Base-by-base conservation (phyloP, 352 stramenopile genomes). In the Globisporangium recalcitrans region DNA sequence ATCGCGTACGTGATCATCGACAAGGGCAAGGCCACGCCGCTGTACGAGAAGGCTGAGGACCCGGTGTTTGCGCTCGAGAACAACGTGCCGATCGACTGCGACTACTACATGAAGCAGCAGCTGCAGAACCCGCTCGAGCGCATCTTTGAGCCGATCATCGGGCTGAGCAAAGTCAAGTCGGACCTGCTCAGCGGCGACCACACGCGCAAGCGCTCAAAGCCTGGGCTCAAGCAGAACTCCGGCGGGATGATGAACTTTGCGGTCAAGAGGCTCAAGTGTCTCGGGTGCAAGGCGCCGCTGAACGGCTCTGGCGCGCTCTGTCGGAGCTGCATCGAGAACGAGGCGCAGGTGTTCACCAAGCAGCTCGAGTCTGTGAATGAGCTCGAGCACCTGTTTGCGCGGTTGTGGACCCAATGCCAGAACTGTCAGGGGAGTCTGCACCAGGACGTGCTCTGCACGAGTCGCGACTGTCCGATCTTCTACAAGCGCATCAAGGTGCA, bases 401-500 rank as follows among this genome's bases (percentile, higher is more conserved):
- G 96, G 4, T 75, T 99, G 16, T 99, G 97, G 97, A 98, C 97
- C 7, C 88, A 98, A 63, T 99, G 97, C 63, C 98, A 99, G 80
- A 90, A 97, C 70, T 99, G 98, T 72, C 97, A 99, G 79, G 97
- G 96, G 36, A 98, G 90, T 71, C 75, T 99, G 53, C 96, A 99
- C 73, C 96, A 98, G 71, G 84, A 93, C 44, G 87, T 94, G 66
- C 71, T 96, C n/a, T 99, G 97, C 79, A 97, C 94, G 42, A 98
- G 94, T 67, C 93, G 97, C 68, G 98, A 99, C 67, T 99, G 98
- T 61, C 94, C 95, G 32, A 98, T 99, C 64, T 99, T 99, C 72
- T 99, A 99, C 81, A 98, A 98, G 69, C 92, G 98, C 59, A 99
- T 99, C 73, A 99, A 99, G 82, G 97, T 99, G 32, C 95, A 99